A percentile compares a stretch with the other conserved stretches of the same genome.
Conservation (phyloP, 768 basidiomycete genomes). For the Suillus clintonianus region DNA sequence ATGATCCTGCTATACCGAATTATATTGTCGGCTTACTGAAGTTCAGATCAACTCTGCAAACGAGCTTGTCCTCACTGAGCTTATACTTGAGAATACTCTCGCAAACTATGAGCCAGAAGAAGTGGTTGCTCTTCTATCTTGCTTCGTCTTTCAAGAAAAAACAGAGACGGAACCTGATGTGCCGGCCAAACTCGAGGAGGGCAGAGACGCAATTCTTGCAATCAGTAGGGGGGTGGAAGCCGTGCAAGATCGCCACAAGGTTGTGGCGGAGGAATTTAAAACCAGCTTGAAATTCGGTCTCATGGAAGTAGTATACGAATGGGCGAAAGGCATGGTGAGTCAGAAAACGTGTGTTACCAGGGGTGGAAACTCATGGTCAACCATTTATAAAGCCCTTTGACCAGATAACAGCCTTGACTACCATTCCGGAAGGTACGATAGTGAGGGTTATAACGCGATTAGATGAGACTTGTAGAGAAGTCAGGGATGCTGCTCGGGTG, state of each 20-base stretch:
- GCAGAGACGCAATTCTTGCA: slow-evolving; percentile 72
- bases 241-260: slow-evolving; percentile 80
- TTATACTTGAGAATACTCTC: slow-evolving; percentile 94
- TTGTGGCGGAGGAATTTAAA: slow-evolving; percentile 77
- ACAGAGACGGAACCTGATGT: slow-evolving; percentile 86
- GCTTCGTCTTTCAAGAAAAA: slow-evolving; percentile 98
- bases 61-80: slow-evolving; percentile 93
- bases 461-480: slow-evolving; percentile 96
- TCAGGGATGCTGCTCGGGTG: slow-evolving; percentile 94
- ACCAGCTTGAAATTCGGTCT: slow-evolving; percentile 86
- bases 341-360: not conserved
- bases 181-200: slow-evolving; percentile 76
- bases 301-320: slow-evolving; percentile 97
- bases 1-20: not conserved
- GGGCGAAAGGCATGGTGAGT: slow-evolving; percentile 97
- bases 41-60: slow-evolving; percentile 97
- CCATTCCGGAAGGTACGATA: slow-evolving; percentile 95
- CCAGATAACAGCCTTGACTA: slow-evolving; percentile 89
- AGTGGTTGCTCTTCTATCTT: slow-evolving; percentile 92
- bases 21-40: slow-evolving; percentile 6
- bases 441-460: slow-evolving; percentile 94
- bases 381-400: slow-evolving; percentile 76
- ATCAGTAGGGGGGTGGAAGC: slow-evolving; percentile 79
- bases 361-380: not conserved
- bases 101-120: slow-evolving; percentile 92